Percentiles rank a stretch among this genome's conserved stretches.
phyloP scores from a whole-genome alignment of 1,284 basidiomycete species.

The Puccinia polysora region DNA sequence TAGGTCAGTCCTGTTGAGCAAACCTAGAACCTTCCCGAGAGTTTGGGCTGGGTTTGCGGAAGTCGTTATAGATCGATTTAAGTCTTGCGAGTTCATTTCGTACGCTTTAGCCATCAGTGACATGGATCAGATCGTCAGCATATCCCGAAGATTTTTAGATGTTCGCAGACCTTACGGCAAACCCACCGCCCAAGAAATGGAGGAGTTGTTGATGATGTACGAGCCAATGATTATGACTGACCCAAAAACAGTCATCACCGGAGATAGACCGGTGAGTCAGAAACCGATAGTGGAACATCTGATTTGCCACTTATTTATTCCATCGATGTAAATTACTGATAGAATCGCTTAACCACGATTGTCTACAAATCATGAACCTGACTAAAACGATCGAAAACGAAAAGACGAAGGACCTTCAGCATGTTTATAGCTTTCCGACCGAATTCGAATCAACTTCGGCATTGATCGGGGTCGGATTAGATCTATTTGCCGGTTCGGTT shows the following conservation, averaged over 20 bases:
- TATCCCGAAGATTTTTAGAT: conserved; percentile 72
- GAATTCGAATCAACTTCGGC: conserved; percentile 85
- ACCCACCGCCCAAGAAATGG: conserved; percentile 69
- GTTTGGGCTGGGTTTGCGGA: too few species aligned
- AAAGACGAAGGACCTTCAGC: conserved; percentile 64
- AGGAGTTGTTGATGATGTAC: conserved; percentile 81
- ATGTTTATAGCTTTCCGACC: conserved; percentile 70
- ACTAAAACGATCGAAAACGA: conserved; percentile 28
- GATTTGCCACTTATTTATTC: too few species aligned
- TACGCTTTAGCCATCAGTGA: conserved; percentile 66
- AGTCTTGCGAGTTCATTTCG: neutral
- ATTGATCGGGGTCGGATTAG: conserved; percentile 79
- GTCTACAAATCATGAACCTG: too few species aligned
- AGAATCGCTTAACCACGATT: too few species aligned
- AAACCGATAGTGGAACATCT: too few species aligned
- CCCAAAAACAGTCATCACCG: conserved; percentile 69
- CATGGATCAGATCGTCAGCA: conserved; percentile 67
- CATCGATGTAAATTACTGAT: too few species aligned
- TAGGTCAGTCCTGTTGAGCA: conserved; percentile 4
- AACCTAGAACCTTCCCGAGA: neutral
- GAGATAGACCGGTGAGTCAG: conserved; percentile 66
- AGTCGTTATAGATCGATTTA: neutral
- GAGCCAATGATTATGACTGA: conserved; percentile 72
- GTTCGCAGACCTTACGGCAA: conserved; percentile 74
- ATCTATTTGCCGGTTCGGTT: conserved; percentile 76